These are phyloP conservation scores for Pseudohalonectria lignicola DNA, from an alignment of 2,329 filamentous ascomycete genomes.

Conservation along the genomic window DNA sequence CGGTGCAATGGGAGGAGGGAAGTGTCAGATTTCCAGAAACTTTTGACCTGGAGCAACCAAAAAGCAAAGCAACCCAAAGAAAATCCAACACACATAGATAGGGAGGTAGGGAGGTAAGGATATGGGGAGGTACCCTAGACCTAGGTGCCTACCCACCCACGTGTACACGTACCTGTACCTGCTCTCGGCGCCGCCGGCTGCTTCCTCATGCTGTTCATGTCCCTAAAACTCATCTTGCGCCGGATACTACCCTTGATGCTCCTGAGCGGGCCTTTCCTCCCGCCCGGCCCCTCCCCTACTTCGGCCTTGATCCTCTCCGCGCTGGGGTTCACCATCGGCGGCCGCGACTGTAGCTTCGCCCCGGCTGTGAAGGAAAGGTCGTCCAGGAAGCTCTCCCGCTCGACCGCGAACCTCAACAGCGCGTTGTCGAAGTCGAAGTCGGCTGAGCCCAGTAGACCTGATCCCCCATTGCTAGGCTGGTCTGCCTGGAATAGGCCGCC, in stretches of 20 bases:
- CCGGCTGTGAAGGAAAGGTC: slow-evolving; percentile 85
- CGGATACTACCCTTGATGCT: slow-evolving; percentile 74
- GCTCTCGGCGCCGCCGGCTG: slow-evolving; percentile 57
- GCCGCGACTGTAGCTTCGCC: slow-evolving; percentile 58
- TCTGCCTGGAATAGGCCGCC: background rate
- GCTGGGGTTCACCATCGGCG: slow-evolving; percentile 66
- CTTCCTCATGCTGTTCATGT: slow-evolving; percentile 91
- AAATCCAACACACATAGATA: no score
- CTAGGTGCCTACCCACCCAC: no score
- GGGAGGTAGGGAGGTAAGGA: no score
- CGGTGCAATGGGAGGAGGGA: no score
- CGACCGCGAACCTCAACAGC: slow-evolving; percentile 87
- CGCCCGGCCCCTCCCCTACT: slow-evolving; percentile 44
- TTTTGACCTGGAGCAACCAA: no score
- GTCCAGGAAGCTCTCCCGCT: slow-evolving; percentile 85
- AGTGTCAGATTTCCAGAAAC: no score
- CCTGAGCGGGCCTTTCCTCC: slow-evolving; percentile 43
- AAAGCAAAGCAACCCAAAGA: no score
- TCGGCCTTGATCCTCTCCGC: slow-evolving; percentile 74
- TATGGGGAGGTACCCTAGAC: no score
- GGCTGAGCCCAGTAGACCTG: no score
- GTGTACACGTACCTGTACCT: no score
- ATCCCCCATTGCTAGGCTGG: background rate
- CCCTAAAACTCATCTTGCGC: slow-evolving; percentile 81
- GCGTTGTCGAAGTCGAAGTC: slow-evolving; percentile 93